Base-by-base conservation (phyloP, 768 basidiomycete species). In the Boletus rubescentipes region DNA sequence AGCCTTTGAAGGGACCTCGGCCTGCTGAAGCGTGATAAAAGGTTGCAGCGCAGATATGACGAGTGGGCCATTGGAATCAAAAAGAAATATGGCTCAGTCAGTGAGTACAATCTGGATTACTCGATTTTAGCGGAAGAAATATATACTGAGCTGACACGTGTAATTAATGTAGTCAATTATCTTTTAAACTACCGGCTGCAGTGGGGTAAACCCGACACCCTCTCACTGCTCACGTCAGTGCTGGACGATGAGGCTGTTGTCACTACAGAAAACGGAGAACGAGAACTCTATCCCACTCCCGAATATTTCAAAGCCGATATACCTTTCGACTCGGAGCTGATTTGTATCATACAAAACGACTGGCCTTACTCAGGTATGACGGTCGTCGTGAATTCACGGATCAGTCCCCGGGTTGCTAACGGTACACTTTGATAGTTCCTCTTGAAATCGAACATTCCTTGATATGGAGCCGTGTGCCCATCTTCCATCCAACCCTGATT, bases 291-390 rank as follows among this genome's bases (percentile, higher is more conserved):
- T 34, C 38, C 50, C 3, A 34, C 46, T 2, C 83, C 82, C 8
- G 70, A 75, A 12, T 89, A 88, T 67, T 93, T 93, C 69, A 83
- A 76, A 31, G 79, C 79, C 12, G 75, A 85, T 58, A 84, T 83
- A 9, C 80, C 86, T 0, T 60, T 55, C 20, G 39, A 56, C 56
- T 72, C 75, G 12, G 73, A 82, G 34, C 73, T 82, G 48, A 72
- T 90, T 58, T 87, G 84, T 62, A 83, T 92, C 56, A 87, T 87
- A 42, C 84, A 76, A 61, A 91, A 93, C 63, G 90, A 92, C 65
- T 94, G 91, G 91, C 91, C 91, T 0, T 94, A 94, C 69, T 91
- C 89, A 8, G 83, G 89, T 87, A 61, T 49, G 76, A 41, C 10
- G 47, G 32, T 30, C 41, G 32, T 26, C 34, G 15, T 51, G 18